Base-by-base conservation (phyloP, 352 stramenopile species). In the Phytophthora pistaciae region DNA sequence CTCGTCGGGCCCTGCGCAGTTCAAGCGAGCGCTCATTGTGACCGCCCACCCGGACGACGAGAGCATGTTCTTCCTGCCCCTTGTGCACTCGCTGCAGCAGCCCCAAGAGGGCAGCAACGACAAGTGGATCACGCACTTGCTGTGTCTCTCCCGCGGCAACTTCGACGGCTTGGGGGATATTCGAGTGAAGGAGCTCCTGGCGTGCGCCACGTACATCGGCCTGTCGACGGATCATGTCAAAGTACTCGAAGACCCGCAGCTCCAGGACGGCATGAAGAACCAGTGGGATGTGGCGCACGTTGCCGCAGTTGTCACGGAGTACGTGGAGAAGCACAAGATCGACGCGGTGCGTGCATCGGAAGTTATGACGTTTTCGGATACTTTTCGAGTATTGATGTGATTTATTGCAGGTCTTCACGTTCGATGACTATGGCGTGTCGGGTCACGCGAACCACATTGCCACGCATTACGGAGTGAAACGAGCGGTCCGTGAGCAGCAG, bases 41-140 rank as follows among this genome's bases (percentile, higher is more conserved):
- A 98, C 92, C 8, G 95, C 96, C n/a, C 97, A 99, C 80, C 97
- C 97, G 46, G 97, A 99, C 69, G 97, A 99, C 74, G 97, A 99
- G 79, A 98, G 91, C 77, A 98, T 99, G 96, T 99, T 99, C 74
- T 99, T 99, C 82, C 50, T 98, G 63, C 97, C 97, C 4, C 86
- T 98, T 25, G 89, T 90, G 64, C 77, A 85, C 40, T 95, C 77
- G 48, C 73, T 93, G n/a, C 76, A 80, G 49, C 75, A 70, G 8
- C 49, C 56, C 16, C 25, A 61, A 2, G 38, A 75, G 8, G 60
- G 18, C 5, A 33, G 29, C 14, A 58, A 46, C 56, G 62, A 53
- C 5, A 23, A 68, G 50, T 95, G 85, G 87, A 56, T 91, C n/a
- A 75, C 80, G 5, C 88, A 95, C 52, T 72, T 99, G 57, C 70